Percentiles rank a stretch among this genome's conserved stretches.
These are phyloP conservation scores for Aegilops bicornis DNA, from an alignment of 176 grass and related monocot genomes.

Conservation along the genomic window DNA sequence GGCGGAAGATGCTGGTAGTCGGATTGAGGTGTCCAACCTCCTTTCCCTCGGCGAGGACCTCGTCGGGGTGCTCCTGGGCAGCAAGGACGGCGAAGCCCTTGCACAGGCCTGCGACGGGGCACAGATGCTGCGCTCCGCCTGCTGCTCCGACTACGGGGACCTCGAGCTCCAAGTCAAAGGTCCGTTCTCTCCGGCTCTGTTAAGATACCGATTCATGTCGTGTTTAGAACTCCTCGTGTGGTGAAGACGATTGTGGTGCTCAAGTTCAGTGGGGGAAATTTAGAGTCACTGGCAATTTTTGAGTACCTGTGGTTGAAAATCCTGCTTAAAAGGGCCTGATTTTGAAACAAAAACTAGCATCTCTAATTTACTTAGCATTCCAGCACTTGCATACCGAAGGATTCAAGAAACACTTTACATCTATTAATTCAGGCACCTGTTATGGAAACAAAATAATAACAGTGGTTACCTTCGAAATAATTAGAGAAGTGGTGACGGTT, in stretches of 20 bases:
- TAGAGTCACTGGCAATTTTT: neutral
- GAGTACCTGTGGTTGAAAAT: neutral
- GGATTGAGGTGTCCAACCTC: conserved; percentile 38
- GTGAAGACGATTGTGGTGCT: neutral
- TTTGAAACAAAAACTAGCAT: neutral
- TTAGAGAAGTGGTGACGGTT: neutral
- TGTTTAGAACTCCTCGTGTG: neutral
- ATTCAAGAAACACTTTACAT: neutral
- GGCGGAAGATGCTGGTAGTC: conserved; percentile 37
- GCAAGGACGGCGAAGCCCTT: conserved; percentile 33
- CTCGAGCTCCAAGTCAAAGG: conserved; percentile 46
- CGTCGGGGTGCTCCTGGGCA: conserved; percentile 34
- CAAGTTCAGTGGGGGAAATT: neutral
- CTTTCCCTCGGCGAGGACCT: conserved; percentile 47
- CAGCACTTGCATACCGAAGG: neutral
- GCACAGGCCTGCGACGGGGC: conserved; percentile 33
- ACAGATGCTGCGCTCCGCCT: conserved; percentile 53
- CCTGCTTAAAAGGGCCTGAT: neutral
- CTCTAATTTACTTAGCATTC: neutral
- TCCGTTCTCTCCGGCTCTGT: neutral
- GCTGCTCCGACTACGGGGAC: conserved; percentile 36
- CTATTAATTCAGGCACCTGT: neutral
- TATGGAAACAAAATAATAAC: neutral
- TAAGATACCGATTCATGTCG: neutral
- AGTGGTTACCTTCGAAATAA: neutral